Conservation (phyloP, 352 stramenopile species). For the Phytophthora sansomeana region DNA sequence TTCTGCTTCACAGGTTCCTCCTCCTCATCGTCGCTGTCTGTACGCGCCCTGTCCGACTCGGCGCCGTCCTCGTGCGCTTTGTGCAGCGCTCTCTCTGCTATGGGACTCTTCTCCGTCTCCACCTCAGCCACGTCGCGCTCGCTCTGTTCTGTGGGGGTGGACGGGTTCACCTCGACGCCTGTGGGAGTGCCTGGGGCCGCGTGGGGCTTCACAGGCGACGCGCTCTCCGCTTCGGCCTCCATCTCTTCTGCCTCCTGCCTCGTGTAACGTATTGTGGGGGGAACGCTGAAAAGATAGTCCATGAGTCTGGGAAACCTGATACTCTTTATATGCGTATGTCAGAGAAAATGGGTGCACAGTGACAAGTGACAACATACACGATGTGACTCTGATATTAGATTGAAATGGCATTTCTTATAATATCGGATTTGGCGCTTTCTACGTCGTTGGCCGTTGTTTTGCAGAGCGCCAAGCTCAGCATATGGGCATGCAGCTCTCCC, state of each 20-base stretch:
- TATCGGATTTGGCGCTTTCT: neutral
- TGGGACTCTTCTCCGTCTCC: constrained; percentile 38
- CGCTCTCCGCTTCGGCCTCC: constrained; percentile 25
- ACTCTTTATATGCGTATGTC: neutral
- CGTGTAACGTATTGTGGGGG: constrained; percentile 35
- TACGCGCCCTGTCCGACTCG: constrained; percentile 43
- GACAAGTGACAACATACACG: neutral
- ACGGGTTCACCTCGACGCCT: neutral
- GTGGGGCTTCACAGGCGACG: constrained; percentile 16
- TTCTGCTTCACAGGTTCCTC: constrained; percentile 19
- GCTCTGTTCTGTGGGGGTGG: constrained; percentile 3
- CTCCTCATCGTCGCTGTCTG: constrained; percentile 43
- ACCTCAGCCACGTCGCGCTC: constrained; percentile 32
- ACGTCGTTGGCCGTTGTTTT: constrained; percentile 5
- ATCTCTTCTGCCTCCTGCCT: constrained; percentile 25
- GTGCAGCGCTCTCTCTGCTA: constrained; percentile 19
- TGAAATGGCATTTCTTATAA: neutral
- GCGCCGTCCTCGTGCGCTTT: constrained; percentile 28
- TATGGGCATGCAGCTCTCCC: too few relatives aligned
- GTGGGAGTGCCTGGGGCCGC: neutral
- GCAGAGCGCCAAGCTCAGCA: constrained; percentile 19
- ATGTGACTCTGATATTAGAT: neutral
- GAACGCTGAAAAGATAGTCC: constrained; percentile 26
- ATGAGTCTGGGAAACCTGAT: constrained; percentile 14
- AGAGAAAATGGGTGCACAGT: neutral